These are phyloP conservation scores for Rutstroemia sp. DNA, from an alignment of 2,329 filamentous ascomycete genomes.

Conservation along the genomic window DNA sequence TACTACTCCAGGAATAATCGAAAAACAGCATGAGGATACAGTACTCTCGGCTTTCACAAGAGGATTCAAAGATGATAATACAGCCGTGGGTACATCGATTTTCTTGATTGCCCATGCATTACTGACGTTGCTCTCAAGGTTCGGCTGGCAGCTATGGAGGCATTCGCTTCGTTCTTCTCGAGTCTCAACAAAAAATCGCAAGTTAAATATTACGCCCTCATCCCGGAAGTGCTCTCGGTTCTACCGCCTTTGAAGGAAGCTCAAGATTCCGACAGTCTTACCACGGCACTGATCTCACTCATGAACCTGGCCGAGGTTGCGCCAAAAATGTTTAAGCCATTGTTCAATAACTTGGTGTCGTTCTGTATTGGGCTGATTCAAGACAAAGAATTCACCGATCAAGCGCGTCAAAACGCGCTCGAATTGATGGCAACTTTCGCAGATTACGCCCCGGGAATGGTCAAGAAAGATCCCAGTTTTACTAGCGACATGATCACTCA, in stretches of 20 bases:
- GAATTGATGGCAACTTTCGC: slow-evolving; percentile 98
- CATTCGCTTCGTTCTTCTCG: slow-evolving; percentile 93
- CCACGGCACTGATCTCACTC: slow-evolving; percentile 79
- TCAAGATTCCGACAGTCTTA: slow-evolving; percentile 83
- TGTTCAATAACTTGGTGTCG: slow-evolving; percentile 89
- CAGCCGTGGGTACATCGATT: slow-evolving; percentile 50
- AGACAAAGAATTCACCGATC: slow-evolving; percentile 88
- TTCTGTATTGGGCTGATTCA: slow-evolving; percentile 92
- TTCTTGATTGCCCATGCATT: background rate
- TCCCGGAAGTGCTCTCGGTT: slow-evolving; percentile 90
- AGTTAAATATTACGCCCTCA: slow-evolving; percentile 76
- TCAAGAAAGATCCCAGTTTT: slow-evolving; percentile 87
- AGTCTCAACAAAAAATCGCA: slow-evolving; percentile 84
- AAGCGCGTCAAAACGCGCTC: slow-evolving; percentile 86
- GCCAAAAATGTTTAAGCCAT: slow-evolving; percentile 91
- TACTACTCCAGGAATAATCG: slow-evolving; percentile 90
- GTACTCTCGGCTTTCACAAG: slow-evolving; percentile 82
- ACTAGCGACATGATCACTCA: slow-evolving; percentile 97
- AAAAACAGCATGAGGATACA: slow-evolving; percentile 89
- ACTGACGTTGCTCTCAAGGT: slow-evolving; percentile 47
- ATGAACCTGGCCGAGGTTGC: slow-evolving; percentile 93
- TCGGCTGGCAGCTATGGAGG: slow-evolving; percentile 88
- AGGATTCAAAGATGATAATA: slow-evolving; percentile 84
- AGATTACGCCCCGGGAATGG: slow-evolving; percentile 89
- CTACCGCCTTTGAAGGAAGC: slow-evolving; percentile 89